Conservation (phyloP, 768 basidiomycete genomes). For the Boletus subparvulus region DNA sequence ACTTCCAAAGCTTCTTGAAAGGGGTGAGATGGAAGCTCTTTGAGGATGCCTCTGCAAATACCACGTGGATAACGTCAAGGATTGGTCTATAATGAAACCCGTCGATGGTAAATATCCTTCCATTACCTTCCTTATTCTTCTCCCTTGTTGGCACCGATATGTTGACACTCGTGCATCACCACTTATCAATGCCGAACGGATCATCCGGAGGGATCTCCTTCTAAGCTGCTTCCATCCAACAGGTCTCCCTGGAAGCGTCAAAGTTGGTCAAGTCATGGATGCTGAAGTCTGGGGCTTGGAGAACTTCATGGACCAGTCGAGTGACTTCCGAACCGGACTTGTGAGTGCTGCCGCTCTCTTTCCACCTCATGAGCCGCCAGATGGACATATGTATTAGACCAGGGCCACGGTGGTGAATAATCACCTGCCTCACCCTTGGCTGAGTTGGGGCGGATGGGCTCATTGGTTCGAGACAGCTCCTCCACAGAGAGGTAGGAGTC, state of each 20-base stretch:
- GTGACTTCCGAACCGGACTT: not conserved
- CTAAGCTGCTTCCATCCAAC: not conserved
- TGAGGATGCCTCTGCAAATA: not conserved
- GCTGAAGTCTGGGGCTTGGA: too few species aligned
- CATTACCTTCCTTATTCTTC: too few species aligned
- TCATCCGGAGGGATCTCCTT: not conserved
- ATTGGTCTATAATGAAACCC: constrained; percentile 19
- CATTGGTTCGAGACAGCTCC: not conserved
- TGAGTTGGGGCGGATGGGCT: not conserved
- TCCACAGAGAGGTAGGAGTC: too few species aligned
- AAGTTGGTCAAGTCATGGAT: too few species aligned
- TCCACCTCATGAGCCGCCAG: not conserved
- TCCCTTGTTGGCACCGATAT: constrained; percentile 5
- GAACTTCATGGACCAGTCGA: not conserved
- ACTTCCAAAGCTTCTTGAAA: too few species aligned
- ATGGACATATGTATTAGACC: not conserved
- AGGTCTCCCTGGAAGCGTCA: not conserved
- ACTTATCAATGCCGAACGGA: not conserved
- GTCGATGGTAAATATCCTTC: constrained; percentile 3
- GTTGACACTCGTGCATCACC: not conserved
- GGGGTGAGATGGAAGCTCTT: constrained; percentile 25
- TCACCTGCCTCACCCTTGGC: not conserved
- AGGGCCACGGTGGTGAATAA: not conserved
- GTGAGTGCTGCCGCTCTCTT: not conserved
- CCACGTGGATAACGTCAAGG: constrained; percentile 5